Base-by-base conservation (phyloP, 2,329 filamentous ascomycete genomes). In the Cercospora canescens region DNA sequence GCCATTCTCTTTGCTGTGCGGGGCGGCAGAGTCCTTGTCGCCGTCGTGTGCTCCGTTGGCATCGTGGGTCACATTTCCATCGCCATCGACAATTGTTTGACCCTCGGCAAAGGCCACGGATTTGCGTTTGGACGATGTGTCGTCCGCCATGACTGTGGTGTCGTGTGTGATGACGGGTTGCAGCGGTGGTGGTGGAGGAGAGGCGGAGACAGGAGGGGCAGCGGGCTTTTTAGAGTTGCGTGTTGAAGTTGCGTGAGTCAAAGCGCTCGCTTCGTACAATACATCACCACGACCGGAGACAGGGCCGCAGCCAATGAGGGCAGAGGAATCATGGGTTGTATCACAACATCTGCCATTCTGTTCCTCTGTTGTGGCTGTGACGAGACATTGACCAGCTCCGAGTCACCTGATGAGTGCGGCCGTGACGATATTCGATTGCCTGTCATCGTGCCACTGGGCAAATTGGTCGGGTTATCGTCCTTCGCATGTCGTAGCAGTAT, bases 71-170 rank as follows among this genome's bases (percentile, higher is more conserved):
- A 97, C 88, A 78, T 90, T 88, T 75, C 94, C 94, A 85, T 97
- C 92, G 81, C 88, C 88, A 84, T 96, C 92, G 79, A 97, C 94
- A 75, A 97, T 89, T 72, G 91, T 87, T 75, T 92, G 88, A 76
- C 92, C 92, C 81, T 95, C 91, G 78, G 90, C 94, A 81, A 98
- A 98, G 71, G 93, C 90, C 76, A 98, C 94, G 55, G 93, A 96
- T 83, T 98, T 97, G 82, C 94, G 91, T 76, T 90, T 88, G 12
- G 48, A 28, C 81, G 91, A 57, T 93, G 68, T 79, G 75, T 64
- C 74, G 73, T 84, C 84, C 73, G 83, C 82, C 84, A 86, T 86
- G 79, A 80, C 84, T 81, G 81, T 79, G 79, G 74, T 68, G 12
- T 26, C 16, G 61, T 57, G 52, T 57, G 61, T 52, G 55, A 14